A percentile compares a stretch with the other conserved stretches of the same genome.
phyloP scores from a whole-genome alignment of 106 monocot species.

The Alisma plantagoaquatica region DNA sequence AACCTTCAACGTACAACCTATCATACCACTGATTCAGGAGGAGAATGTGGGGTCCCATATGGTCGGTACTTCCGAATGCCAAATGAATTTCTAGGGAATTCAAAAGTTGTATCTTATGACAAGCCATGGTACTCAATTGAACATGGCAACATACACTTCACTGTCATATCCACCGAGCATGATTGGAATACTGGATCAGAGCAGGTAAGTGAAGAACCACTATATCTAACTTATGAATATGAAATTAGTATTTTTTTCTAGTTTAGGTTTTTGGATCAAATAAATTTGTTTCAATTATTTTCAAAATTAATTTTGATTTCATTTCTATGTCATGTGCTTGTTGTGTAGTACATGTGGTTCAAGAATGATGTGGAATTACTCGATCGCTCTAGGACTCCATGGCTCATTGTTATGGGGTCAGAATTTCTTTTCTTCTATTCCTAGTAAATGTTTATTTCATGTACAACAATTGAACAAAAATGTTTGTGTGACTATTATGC shows the following conservation, averaged over 20 bases:
- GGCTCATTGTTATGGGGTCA: slow-evolving; percentile 13
- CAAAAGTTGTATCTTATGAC: too few species aligned
- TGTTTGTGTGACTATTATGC: neutral
- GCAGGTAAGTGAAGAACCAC: slow-evolving; percentile 8
- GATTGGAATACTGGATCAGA: slow-evolving; percentile 2
- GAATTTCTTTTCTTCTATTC: neutral
- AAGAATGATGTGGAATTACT: slow-evolving; percentile 10
- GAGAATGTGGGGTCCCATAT: slow-evolving; percentile 18
- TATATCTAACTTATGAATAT: too few species aligned
- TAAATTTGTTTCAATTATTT: too few species aligned
- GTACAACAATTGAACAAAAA: neutral
- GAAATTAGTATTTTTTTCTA: too few species aligned
- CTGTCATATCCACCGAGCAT: slow-evolving; percentile 17
- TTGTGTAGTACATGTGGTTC: slow-evolving; percentile 15
- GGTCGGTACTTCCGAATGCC: slow-evolving; percentile 15
- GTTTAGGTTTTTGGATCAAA: too few species aligned
- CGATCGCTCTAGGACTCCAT: slow-evolving; percentile 9
- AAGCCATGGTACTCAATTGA: slow-evolving; percentile 18
- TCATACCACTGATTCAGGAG: slow-evolving; percentile 10
- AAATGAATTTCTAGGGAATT: neutral
- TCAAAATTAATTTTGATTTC: too few species aligned
- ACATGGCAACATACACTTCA: slow-evolving; percentile 14
- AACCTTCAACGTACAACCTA: too few species aligned
- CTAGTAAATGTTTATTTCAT: neutral
- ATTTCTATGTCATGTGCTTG: too few species aligned